phyloP scores from a whole-genome alignment of 2,329 filamentous ascomycete genomes.

The Nigrospora sphaerica region DNA sequence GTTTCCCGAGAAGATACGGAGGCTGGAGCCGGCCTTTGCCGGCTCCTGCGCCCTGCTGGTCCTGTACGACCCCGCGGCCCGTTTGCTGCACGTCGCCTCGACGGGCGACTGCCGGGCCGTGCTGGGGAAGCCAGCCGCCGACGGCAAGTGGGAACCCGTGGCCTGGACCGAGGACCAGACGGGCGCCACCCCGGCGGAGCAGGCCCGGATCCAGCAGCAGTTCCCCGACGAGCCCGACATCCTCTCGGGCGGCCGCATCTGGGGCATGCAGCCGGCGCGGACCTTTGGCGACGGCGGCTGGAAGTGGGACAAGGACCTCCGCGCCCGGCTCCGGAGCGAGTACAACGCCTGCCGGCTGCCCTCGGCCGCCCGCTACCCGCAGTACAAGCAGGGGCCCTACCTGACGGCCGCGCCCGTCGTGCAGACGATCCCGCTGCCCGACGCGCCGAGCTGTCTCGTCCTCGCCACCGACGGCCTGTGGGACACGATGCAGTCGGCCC shows the following conservation, averaged over 20 bases:
- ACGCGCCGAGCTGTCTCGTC: conserved; percentile 51
- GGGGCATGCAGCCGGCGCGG: conserved; percentile 55
- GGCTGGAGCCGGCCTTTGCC: conserved; percentile 24
- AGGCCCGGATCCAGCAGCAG: conserved; percentile 42
- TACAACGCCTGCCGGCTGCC: conserved; percentile 36
- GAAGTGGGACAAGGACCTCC: conserved; percentile 54
- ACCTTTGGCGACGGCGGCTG: conserved; percentile 63
- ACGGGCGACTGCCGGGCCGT: conserved; percentile 62
- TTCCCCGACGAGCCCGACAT: conserved; percentile 57
- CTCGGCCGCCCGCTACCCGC: conserved; percentile 33
- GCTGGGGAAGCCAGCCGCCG: conserved; percentile 40
- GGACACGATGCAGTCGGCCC: conserved; percentile 49
- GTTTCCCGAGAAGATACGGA: conserved; percentile 19
- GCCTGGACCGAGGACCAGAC: conserved; percentile 60
- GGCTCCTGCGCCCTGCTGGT: conserved; percentile 59
- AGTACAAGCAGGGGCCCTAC: conserved; percentile 53
- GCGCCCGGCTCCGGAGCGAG: conserved; percentile 32
- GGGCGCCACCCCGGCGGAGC: conserved; percentile 53
- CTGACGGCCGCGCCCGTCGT: conserved; percentile 61
- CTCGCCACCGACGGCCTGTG: conserved; percentile 63
- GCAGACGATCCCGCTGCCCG: conserved; percentile 44
- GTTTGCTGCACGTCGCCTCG: conserved; percentile 51
- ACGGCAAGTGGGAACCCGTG: conserved; percentile 41
- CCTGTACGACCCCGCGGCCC: conserved; percentile 45
- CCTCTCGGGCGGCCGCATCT: conserved; percentile 50